Base-by-base conservation (phyloP, 1,284 basidiomycete species). In the Clitocybe nebularis region DNA sequence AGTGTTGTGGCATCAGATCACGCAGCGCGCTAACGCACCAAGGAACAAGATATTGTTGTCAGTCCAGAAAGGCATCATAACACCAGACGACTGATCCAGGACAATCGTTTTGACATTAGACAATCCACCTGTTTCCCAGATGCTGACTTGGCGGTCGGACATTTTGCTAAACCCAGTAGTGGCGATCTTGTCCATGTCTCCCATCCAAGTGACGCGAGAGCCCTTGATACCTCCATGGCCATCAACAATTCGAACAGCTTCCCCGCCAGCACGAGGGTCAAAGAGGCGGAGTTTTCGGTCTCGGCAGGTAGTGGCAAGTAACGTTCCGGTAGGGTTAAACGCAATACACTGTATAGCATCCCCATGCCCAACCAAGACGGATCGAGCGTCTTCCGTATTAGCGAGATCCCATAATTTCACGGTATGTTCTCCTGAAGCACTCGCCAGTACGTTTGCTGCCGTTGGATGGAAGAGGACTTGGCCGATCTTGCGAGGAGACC, bases 61-160 rank as follows among this genome's bases (percentile, higher is more conserved):
- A 36, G 81, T 84, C 83, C 91, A 99, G 81, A 95, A 97, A 0
- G 95, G 95, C 92, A 98, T 97, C 40, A 96, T 66, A 28, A 97
- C 91, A 37, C 95, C 94, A 17, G 91, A 81, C 43, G 85, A 88
- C 62, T 93, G 90, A 65, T 96, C 93, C 48, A 95, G 72, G 16
- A 73, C 76, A 42, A 81, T 70, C 45, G 80, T 90, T 69, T 92
- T 92, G 52, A 93, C 55, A 59, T 80, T 89, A 35, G 61, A 70
- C 45, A 95, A 63, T 14, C 79, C 73, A 3, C 80, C 76, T 1
- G 86, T 79, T 57, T 95, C 91, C 92, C 92, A 95, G 30, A 98
- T 68, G 46, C 75, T 77, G 44, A 94, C 75, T 65, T 98, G 93
- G 7, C 94, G 77, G 62, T 96, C 92, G 36, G 88, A 91, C 85